phyloP scores from a whole-genome alignment of 805 yeast genomes.

The Monosporozyma servazzii region DNA sequence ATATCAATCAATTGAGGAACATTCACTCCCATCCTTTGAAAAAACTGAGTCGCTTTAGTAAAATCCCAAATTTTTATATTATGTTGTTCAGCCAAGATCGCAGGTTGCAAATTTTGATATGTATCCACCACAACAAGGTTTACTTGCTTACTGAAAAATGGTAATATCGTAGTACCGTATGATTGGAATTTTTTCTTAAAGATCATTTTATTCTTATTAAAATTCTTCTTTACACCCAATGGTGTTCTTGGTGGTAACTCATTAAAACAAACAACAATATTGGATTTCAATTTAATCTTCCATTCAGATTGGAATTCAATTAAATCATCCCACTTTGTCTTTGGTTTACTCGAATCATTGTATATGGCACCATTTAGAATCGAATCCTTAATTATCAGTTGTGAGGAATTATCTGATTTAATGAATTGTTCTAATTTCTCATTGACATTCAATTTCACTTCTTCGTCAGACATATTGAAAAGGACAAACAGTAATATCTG shows the following conservation, averaged over 20 bases:
- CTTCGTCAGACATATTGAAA: background rate
- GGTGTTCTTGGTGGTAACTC: conserved; percentile 11
- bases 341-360: conserved; percentile 3
- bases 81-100: background rate
- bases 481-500: background rate
- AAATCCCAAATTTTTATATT: conserved; percentile 66
- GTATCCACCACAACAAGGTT: conserved; percentile 58
- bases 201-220: background rate
- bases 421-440: conserved; percentile 1
- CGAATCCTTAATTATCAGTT: background rate
- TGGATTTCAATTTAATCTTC: conserved; percentile 45
- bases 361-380: conserved; percentile 1
- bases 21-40: conserved; percentile 47
- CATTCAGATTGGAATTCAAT: conserved; percentile 53
- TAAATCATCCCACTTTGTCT: conserved; percentile 26
- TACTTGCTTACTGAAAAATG: conserved; percentile 48
- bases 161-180: conserved; percentile 47
- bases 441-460: background rate
- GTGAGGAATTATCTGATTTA: background rate
- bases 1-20: conserved; percentile 9
- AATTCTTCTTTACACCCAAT: conserved; percentile 1
- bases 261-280: conserved; percentile 52
- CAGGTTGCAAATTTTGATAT: background rate
- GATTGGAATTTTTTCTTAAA: conserved; percentile 22
- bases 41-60: conserved; percentile 71